Evolutionary conservation across 2,329 filamentous ascomycete genomes (phyloP), one percentile per base, ranked within the genome.

Genomic region (Ceratocystis harringtonii): DNA sequence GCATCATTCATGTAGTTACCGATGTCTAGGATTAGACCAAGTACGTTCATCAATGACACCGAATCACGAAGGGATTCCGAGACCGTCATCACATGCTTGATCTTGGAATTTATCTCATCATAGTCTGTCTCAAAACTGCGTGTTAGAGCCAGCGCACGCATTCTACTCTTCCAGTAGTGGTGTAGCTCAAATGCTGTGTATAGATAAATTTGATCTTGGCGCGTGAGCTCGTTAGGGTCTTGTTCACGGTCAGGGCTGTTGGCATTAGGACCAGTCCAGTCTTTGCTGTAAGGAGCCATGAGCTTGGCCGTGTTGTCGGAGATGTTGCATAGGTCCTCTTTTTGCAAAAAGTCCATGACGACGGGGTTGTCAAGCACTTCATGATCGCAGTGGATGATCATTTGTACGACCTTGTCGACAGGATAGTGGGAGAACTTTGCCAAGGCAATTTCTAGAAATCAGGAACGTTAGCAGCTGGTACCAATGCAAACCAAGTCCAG

Each of bases 1-100:
- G 92, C 88, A 73, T 97, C 94, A 79, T 99, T 99, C 94, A 99
- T 99, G 81, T 96, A 99, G 76, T 99, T 99, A 75, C 94, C 94
- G 72, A 99, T 96, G 75, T 96, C 92, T 71, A 99, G 79, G 75
- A 99, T 99, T 68, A 97, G 81, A 67, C 92, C 92, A 66, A 99
- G 84, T 60, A 99, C 91, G 70, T 95, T 96, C 87, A 97, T 96
- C 71, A 99, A 78, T 30, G 90, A 88, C 30, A 95, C 90, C 1
- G 92, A 96, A 73, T 95, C 91, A 61, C 92, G 84, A 65, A 99
- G 78, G 8, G 90, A 89, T 76, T 97, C 92, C 3, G 92, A 92
- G 7, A 96, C 91, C 36, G 79, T 78, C 44, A 95, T 88, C n/a
- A 99, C 85, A 68, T 94, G 86, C 69, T 87, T 86, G 68, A 97